Base-by-base conservation (phyloP, 345 rosid genomes). In the Microcos paniculata region DNA sequence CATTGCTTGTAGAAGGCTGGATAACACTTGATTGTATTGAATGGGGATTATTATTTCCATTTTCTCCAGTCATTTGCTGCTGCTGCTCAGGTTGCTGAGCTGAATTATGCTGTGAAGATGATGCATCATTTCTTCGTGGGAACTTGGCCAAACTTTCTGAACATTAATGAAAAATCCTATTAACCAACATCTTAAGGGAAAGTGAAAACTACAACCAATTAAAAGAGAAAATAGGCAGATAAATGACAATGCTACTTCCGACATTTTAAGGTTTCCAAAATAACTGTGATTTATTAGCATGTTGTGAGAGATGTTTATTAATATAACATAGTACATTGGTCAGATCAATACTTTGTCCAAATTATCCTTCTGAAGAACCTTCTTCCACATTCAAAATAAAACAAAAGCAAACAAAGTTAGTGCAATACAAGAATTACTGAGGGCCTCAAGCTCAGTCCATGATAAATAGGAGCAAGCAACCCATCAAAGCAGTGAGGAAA, bases 101-200 rank as follows among this genome's bases (percentile, higher is more conserved):
- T 51, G 73, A 81, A 73, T 43, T 74, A 57, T 75, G 75, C 33
- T 56, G 63, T 74, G 62, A 76, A 52, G 83, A 79, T 56, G 74
- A 81, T 48, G 79, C 43, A 71, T 77, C 67, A 19, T 82, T 80
- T 71, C 88, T 81, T 30, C 88, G 84, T 61, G 91, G 88, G 62
- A 82, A 88, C 84, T 88, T 87, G 75, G 82, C 82, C 86, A 90
- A 81, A 84, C 90, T 87, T 78, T 88, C 94, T 90, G 89, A 26
- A 81, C 35, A 52, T 13, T 18, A 72, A 70, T 14, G 58, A 16
- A 66, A 30, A 71, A 4, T 31, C 58, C 14, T 38, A 72, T 8
- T 9, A 58, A 31, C 7, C 62, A 58, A 15, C 23, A 33, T 23
- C 33, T 55, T 2, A 19, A 40, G 15, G 12, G 7, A 57, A 26